These are phyloP conservation scores for Nigrospora osmanthi DNA, from an alignment of 2,329 filamentous ascomycete species.

Conservation along the genomic window DNA sequence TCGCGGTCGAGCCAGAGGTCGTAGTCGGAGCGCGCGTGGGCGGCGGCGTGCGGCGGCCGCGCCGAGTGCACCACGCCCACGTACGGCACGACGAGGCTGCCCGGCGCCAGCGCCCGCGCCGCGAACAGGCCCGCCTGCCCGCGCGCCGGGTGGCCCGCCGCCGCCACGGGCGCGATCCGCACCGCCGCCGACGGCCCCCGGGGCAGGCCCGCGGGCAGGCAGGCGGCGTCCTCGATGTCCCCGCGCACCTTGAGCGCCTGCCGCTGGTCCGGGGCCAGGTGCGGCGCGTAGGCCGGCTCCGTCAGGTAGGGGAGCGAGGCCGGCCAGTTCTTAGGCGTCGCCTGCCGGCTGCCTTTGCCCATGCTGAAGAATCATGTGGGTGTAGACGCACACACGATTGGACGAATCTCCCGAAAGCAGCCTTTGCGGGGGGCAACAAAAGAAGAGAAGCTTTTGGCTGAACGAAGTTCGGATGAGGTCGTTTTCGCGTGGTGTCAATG, in stretches of 20 bases:
- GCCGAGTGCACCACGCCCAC: slow-evolving; percentile 49
- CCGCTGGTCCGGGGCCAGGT: slow-evolving; percentile 33
- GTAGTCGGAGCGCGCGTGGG: slow-evolving; percentile 47
- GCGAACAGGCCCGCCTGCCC: slow-evolving; percentile 56
- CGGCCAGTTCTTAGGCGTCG: slow-evolving; percentile 52
- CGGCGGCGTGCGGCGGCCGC: slow-evolving; percentile 15
- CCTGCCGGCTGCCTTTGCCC: slow-evolving; percentile 13
- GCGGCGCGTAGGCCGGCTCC: slow-evolving; percentile 37
- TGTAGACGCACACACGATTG: no score
- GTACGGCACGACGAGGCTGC: slow-evolving; percentile 53
- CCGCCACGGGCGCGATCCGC: slow-evolving; percentile 43
- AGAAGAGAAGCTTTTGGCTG: no score
- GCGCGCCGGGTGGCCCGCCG: slow-evolving; percentile 45
- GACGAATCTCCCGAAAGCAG: no score
- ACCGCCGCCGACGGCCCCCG: slow-evolving; percentile 38
- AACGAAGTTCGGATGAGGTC: no score
- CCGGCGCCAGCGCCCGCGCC: slow-evolving; percentile 41
- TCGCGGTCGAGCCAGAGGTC: slow-evolving; percentile 56
- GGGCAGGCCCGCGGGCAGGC: slow-evolving; percentile 25
- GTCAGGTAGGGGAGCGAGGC: slow-evolving; percentile 42
- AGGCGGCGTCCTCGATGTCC: slow-evolving; percentile 14
- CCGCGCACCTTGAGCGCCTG: slow-evolving; percentile 25
- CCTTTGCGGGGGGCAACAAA: no score
- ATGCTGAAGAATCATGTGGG: slow-evolving; percentile 5
- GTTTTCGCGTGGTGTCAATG: no score